Base-by-base conservation (phyloP, 805 yeast genomes). In the Clavispora vitiphila region DNA sequence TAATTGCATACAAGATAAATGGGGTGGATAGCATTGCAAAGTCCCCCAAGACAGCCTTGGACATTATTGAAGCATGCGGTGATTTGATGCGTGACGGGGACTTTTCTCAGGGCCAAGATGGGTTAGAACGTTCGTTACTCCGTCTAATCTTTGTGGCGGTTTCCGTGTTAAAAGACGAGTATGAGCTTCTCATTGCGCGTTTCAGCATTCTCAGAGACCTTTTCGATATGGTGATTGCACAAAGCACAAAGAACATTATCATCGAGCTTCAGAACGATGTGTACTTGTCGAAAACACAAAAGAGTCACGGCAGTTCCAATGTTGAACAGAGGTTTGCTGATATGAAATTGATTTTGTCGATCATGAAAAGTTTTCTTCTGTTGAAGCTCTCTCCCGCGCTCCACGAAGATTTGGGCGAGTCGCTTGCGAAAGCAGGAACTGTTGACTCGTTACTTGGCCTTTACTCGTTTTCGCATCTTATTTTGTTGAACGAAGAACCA, bases 381-480 rank as follows among this genome's bases (percentile, higher is more conserved):
- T 56, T 81, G 32, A 70, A 74, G 1, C 70, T 78, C 2, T 69
- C 82, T 0, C 49, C 62, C 1, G 67, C 70, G 12, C 67, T 83
- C 43, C 71, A 73, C 34, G 49, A 67, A 4, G 74, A 74, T 20
- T 57, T 85, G 47, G 76, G 86, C 0, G 62, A 67, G 3, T 62
- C 75, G 0, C 65, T 86, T 45, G 69, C 71, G 24, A 80, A 75
- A 12, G 68, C 75, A 18, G 88, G 83, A 2, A 75, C 88, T 0
- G 69, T 84, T 18, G 74, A 78, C 39, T 71, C 85, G 0, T 68
- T 86, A 12, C 58, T 85, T 50, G 78, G 79, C 40, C 64, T 86
- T 10, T 88, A 81, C 58, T 75, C 93, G 0, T 76, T 80, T 42
- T 76, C 93, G 0, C 86, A 84, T 50, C 60, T 76, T 26, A 63